Percentiles rank a stretch among this genome's conserved stretches.
These are phyloP conservation scores for Paulownia fortunei DNA, from an alignment of 257 asterid genomes.

Conservation along the genomic window DNA sequence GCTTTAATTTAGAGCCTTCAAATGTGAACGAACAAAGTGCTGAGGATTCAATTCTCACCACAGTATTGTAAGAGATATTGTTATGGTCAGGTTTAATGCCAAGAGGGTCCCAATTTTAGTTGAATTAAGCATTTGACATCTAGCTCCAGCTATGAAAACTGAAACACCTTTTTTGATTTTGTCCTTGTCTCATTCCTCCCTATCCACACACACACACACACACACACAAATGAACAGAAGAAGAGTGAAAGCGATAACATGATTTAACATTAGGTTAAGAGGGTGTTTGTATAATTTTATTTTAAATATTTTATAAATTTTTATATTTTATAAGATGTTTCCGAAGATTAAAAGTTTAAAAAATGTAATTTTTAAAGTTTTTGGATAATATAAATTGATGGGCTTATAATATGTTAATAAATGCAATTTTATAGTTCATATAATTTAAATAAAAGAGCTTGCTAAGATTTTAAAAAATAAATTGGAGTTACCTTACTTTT, in stretches of 20 bases:
- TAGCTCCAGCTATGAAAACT: not conserved
- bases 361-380: not conserved
- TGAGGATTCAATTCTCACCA: not conserved
- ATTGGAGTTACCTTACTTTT: too few relatives aligned
- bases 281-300: not conserved
- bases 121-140: not conserved
- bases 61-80: not conserved
- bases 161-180: not conserved
- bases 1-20: slow-evolving; percentile 25
- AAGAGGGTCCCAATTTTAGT: not conserved
- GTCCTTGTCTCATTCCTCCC: not conserved
- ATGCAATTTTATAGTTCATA: too few relatives aligned
- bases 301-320: too few relatives aligned
- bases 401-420: not conserved
- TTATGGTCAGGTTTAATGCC: slow-evolving; percentile 2
- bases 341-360: not conserved
- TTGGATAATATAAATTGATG: not conserved
- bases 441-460: too few relatives aligned
- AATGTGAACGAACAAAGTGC: not conserved
- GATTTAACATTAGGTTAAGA: not conserved
- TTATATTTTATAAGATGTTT: not conserved
- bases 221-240: too few relatives aligned
- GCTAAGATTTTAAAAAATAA: too few relatives aligned
- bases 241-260: not conserved
- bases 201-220: not conserved